Percentiles rank a stretch among this genome's conserved stretches.
Conservation (phyloP, 2,329 filamentous ascomycete species). For the Neofusicoccum sp. region DNA sequence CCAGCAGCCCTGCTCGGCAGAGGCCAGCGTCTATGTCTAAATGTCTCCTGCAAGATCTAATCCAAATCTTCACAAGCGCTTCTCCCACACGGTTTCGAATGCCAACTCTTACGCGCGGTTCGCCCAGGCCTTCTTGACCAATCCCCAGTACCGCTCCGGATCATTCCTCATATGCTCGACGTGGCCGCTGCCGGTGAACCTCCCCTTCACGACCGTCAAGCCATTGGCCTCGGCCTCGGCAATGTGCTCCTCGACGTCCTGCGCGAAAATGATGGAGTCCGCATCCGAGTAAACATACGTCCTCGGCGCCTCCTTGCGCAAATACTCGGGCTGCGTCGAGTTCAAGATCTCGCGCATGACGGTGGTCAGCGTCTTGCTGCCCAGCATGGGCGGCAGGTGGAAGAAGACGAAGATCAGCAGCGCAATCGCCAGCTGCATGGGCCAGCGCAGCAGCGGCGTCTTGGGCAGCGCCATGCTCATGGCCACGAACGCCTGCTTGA, state of each 20-base stretch:
- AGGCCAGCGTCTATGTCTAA: no score
- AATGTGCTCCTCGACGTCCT: conserved; percentile 60
- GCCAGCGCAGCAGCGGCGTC: background rate
- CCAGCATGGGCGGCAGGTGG: conserved; percentile 14
- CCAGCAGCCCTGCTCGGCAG: no score
- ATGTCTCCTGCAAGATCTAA: no score
- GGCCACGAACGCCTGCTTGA: background rate
- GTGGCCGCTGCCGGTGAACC: conserved; percentile 62
- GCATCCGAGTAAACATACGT: conserved; percentile 63
- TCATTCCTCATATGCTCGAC: conserved; percentile 64
- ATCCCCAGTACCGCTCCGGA: conserved; percentile 60
- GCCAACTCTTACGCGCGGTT: background rate
- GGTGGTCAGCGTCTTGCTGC: background rate
- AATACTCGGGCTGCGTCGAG: background rate
- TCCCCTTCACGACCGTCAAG: conserved; percentile 52
- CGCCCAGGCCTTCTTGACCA: conserved; percentile 29
- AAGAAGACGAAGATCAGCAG: conserved; percentile 10
- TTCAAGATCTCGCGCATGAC: background rate
- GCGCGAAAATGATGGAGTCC: conserved; percentile 59
- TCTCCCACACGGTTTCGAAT: no score
- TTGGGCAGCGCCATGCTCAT: conserved; percentile 5
- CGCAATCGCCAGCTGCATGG: conserved; percentile 1
- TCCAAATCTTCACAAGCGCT: no score
- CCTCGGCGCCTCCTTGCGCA: conserved; percentile 41
- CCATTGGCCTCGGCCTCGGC: conserved; percentile 51